These are phyloP conservation scores for Malassezia cuniculi DNA, from an alignment of 1,284 basidiomycete genomes.

Conservation along the genomic window DNA sequence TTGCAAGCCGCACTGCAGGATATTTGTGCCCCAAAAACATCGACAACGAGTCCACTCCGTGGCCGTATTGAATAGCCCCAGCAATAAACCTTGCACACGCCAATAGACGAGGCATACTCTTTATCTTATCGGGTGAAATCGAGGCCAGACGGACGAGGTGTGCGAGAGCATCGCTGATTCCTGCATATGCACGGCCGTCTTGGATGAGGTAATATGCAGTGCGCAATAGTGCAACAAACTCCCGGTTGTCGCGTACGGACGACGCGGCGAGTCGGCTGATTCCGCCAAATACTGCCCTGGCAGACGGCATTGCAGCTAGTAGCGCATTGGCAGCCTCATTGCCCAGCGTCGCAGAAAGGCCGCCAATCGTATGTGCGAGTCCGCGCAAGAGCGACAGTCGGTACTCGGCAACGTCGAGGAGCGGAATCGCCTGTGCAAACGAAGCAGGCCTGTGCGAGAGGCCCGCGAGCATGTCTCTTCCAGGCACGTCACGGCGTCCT, in stretches of 20 bases:
- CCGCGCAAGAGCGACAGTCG: constrained; percentile 1
- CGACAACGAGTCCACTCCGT: too few species aligned
- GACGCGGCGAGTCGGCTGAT: constrained; percentile 12
- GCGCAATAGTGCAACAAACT: constrained; percentile 20
- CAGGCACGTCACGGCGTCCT: constrained; percentile 9
- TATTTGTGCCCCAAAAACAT: too few species aligned
- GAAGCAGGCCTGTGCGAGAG: constrained; percentile 1
- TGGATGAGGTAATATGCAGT: constrained; percentile 3
- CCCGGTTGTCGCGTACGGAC: constrained; percentile 22
- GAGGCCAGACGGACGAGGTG: constrained; percentile 12
- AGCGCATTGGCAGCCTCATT: background rate
- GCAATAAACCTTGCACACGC: constrained; percentile 11
- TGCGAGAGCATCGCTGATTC: background rate
- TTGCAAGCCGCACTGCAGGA: too few species aligned
- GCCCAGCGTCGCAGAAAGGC: constrained; percentile 5
- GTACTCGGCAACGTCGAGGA: background rate
- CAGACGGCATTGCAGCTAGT: background rate
- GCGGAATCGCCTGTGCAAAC: background rate
- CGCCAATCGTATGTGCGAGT: constrained; percentile 1
- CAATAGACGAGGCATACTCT: constrained; percentile 8
- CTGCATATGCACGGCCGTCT: background rate
- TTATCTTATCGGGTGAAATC: constrained; percentile 10
- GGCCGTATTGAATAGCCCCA: too few species aligned
- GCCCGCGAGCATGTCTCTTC: background rate
- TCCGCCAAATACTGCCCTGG: constrained; percentile 8